These are phyloP conservation scores for Acorus calamus DNA, from an alignment of 106 monocot genomes.

Conservation along the genomic window DNA sequence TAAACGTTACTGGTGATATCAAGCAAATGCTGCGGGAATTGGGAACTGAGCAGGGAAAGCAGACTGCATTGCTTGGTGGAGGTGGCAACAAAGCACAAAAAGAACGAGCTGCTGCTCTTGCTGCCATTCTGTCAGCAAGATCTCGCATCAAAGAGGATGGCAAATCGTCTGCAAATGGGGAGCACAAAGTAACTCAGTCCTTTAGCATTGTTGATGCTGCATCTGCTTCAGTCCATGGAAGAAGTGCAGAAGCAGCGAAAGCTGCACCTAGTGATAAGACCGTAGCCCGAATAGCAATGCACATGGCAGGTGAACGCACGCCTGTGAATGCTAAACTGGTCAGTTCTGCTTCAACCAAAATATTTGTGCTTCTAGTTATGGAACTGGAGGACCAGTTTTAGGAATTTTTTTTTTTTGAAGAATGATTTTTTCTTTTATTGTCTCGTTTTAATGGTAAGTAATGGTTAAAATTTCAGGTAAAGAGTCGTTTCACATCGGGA, in stretches of 20 bases:
- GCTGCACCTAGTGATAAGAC: too few species aligned
- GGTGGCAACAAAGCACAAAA: constrained; percentile 91
- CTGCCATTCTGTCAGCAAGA: constrained; percentile 62
- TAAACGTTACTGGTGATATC: constrained; percentile 88
- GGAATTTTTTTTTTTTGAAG: background rate
- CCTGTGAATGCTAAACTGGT: too few species aligned
- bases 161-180: constrained; percentile 35
- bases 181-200: constrained; percentile 33
- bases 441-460: background rate
- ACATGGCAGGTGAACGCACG: too few species aligned
- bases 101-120: constrained; percentile 91
- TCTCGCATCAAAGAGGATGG: constrained; percentile 53
- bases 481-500: too few species aligned
- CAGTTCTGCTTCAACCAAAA: background rate
- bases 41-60: constrained; percentile 79
- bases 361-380: background rate
- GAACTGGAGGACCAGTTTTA: too few species aligned
- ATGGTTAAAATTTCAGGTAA: too few species aligned
- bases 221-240: too few species aligned
- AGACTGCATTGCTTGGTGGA: constrained; percentile 77
- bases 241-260: too few species aligned
- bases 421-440: background rate
- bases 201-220: constrained; percentile 93
- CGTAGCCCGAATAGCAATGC: too few species aligned
- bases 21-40: constrained; percentile 95